Conservation (phyloP, 1,284 basidiomycete genomes). For the Fomitopsis pinicola region DNA sequence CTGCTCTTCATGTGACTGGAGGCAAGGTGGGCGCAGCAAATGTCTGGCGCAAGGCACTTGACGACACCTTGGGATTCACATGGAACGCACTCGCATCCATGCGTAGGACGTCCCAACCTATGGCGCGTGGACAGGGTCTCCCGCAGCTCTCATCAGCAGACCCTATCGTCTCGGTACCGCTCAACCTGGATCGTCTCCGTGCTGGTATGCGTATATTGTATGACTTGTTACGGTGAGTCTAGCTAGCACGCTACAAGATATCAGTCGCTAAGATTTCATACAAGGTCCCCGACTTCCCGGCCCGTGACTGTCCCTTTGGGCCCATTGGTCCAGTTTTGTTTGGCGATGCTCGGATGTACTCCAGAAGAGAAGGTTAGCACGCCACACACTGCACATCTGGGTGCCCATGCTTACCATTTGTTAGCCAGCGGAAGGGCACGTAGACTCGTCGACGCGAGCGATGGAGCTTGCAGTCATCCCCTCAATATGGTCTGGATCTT, state of each 20-base stretch:
- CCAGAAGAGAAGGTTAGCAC: conserved; percentile 45
- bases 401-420: background rate
- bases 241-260: background rate
- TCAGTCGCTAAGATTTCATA: background rate
- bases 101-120: conserved; percentile 45
- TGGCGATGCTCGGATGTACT: conserved; percentile 52
- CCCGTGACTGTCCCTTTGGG: conserved; percentile 76
- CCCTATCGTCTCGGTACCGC: conserved; percentile 40
- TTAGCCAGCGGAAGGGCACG: conserved; percentile 40
- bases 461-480: conserved; percentile 55
- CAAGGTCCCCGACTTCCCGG: conserved; percentile 54
- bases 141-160: conserved; percentile 24
- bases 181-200: conserved; percentile 56
- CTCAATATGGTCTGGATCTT: conserved; percentile 49
- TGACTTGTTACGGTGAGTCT: conserved; percentile 51
- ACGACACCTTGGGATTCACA: conserved; percentile 59
- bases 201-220: conserved; percentile 48
- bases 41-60: conserved; percentile 69
- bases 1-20: conserved; percentile 61
- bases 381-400: background rate
- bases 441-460: conserved; percentile 44
- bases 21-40: conserved; percentile 72
- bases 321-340: conserved; percentile 44
- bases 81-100: conserved; percentile 57
- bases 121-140: conserved; percentile 9